Percentiles rank a stretch among this genome's conserved stretches.
These are phyloP conservation scores for Picochlorum costavermella DNA, from an alignment of 139 green algal genomes.

Conservation along the genomic window DNA sequence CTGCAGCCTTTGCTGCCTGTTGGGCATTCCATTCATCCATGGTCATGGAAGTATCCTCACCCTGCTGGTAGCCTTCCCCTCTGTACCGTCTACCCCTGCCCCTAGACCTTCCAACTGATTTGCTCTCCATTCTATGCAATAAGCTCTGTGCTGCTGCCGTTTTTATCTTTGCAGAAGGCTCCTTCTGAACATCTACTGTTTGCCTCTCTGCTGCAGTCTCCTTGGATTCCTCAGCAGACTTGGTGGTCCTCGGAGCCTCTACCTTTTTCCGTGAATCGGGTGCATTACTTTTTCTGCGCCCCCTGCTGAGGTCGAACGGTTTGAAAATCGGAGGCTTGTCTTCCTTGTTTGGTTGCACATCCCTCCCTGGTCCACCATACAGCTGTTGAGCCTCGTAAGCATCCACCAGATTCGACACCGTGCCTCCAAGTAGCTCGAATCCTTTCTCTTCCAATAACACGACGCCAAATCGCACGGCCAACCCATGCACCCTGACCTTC, in stretches of 20 bases:
- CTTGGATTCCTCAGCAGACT: no score
- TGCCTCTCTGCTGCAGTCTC: no score
- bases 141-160: background rate
- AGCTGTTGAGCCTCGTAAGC: slow-evolving; percentile 32
- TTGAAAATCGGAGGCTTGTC: slow-evolving; percentile 33
- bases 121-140: background rate
- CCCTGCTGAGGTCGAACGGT: slow-evolving; percentile 26
- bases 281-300: background rate
- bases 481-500: slow-evolving; percentile 8
- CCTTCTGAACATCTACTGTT: no score
- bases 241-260: no score
- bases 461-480: slow-evolving; percentile 15
- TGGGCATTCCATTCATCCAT: slow-evolving; percentile 42
- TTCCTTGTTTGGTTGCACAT: background rate
- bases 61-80: slow-evolving; percentile 20
- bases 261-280: no score
- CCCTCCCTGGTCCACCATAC: slow-evolving; percentile 30
- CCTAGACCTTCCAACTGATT: background rate
- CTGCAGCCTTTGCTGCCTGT: background rate
- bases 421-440: slow-evolving; percentile 36
- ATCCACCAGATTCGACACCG: slow-evolving; percentile 32
- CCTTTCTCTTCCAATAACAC: slow-evolving; percentile 28
- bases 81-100: slow-evolving; percentile 7
- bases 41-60: slow-evolving; percentile 28
- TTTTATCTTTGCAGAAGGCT: background rate